phyloP scores from a whole-genome alignment of 495 filamentous ascomycete species.

The Glonium stellatum region DNA sequence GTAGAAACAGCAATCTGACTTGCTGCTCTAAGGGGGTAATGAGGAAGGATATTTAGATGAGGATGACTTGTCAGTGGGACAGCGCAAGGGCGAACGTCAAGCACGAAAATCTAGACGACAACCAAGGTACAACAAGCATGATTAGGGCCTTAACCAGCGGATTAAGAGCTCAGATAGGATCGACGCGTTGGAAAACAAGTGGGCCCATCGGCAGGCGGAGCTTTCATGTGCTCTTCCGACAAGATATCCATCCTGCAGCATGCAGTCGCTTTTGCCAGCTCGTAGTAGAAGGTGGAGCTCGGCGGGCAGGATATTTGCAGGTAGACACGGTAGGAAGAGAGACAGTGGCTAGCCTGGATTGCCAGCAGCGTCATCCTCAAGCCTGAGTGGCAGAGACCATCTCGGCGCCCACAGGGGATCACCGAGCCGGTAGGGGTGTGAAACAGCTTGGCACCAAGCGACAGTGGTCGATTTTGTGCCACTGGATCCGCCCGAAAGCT shows the following conservation, averaged over 20 bases:
- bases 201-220: too few relatives aligned
- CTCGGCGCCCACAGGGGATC: too few relatives aligned
- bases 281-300: background rate
- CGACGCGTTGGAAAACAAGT: background rate
- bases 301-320: background rate
- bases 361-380: background rate
- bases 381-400: background rate
- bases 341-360: too few relatives aligned
- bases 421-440: too few relatives aligned
- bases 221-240: background rate
- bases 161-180: background rate
- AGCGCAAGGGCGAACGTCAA: background rate
- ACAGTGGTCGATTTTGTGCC: background rate
- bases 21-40: background rate
- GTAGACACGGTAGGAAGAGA: background rate
- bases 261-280: too few relatives aligned
- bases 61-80: slow-evolving; percentile 9
- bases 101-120: slow-evolving; percentile 1
- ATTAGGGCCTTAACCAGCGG: background rate
- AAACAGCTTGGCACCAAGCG: too few relatives aligned
- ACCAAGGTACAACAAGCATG: background rate
- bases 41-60: slow-evolving; percentile 15
- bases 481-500: background rate
- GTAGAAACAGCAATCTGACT: background rate
- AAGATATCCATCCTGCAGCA: too few relatives aligned